Evolutionary conservation across 2,329 filamentous ascomycete species (phyloP).

Genomic region (Colletotrichum aenigma): DNA sequence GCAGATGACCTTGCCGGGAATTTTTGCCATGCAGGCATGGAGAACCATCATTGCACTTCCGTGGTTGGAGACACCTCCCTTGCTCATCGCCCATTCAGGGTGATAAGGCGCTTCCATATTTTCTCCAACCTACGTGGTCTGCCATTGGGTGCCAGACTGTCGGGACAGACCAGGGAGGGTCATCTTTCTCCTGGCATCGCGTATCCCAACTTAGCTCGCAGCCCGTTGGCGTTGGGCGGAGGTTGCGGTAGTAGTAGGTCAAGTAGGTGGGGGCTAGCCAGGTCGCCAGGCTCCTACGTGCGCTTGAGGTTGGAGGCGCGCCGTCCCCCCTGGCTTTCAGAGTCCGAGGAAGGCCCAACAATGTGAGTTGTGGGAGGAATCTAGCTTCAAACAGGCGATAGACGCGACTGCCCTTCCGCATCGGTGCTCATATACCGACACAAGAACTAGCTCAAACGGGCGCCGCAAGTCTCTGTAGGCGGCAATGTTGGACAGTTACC

Average conservation of each 20-base stretch:
- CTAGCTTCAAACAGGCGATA: not conserved
- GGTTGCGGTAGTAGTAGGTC: not conserved
- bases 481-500: not conserved
- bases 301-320: not conserved
- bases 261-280: not conserved
- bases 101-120: not conserved
- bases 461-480: not conserved
- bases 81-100: not conserved
- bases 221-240: not conserved
- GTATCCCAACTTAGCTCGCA: not conserved
- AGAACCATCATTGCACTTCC: not conserved
- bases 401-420: not conserved
- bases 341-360: not conserved
- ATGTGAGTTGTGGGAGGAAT: not conserved
- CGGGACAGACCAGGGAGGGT: not conserved
- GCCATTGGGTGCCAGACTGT: not conserved
- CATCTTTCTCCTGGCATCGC: not conserved
- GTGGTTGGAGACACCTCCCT: not conserved
- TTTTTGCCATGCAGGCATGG: constrained; percentile 9
- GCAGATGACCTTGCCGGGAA: not conserved
- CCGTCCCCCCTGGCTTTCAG: not conserved
- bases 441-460: not conserved
- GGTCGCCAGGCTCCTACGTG: not conserved
- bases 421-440: not conserved
- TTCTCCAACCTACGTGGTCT: not conserved